phyloP scores from a whole-genome alignment of 208 protist genomes.

The Leishmania aethiopica region DNA sequence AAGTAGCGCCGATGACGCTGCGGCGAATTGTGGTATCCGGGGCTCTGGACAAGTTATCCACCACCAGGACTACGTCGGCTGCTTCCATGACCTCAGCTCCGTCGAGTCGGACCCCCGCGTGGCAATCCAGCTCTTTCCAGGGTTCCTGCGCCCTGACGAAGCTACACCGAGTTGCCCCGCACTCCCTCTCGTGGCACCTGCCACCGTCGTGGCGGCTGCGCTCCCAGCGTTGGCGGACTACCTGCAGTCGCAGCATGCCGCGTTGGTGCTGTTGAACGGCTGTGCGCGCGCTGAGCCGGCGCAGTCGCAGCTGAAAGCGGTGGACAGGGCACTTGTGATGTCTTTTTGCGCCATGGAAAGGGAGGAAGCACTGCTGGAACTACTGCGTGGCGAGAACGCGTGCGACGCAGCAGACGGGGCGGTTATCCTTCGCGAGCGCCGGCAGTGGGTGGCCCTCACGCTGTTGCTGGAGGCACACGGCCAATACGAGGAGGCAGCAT shows the following conservation, averaged over 20 bases:
- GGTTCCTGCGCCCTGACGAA: conserved; percentile 7
- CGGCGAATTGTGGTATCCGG: conserved; percentile 36
- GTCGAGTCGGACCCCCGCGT: conserved; percentile 49
- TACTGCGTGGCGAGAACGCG: conserved; percentile 43
- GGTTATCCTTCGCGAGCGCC: conserved; percentile 36
- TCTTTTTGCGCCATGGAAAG: conserved; percentile 2
- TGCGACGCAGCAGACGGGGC: conserved; percentile 39
- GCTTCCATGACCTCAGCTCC: conserved; percentile 50
- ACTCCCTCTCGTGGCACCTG: neutral
- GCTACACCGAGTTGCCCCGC: neutral
- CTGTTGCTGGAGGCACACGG: conserved; percentile 34
- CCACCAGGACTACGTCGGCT: conserved; percentile 34
- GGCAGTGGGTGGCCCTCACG: conserved; percentile 59
- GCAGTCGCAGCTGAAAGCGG: neutral
- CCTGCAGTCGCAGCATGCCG: conserved; percentile 20
- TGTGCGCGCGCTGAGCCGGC: neutral
- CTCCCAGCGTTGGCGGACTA: conserved; percentile 30
- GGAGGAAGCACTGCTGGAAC: conserved; percentile 53
- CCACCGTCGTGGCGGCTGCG: conserved; percentile 2
- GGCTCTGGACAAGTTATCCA: conserved; percentile 48
- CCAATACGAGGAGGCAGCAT: conserved; percentile 26
- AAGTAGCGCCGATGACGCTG: conserved; percentile 37
- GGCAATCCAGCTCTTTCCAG: conserved; percentile 51
- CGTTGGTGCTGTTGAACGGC: conserved; percentile 11
- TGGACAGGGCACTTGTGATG: conserved; percentile 12